Evolutionary conservation across 2,329 filamentous ascomycete species (phyloP), one percentile per base, ranked within the genome.

Genomic region (Macrophomina phaseolina): DNA sequence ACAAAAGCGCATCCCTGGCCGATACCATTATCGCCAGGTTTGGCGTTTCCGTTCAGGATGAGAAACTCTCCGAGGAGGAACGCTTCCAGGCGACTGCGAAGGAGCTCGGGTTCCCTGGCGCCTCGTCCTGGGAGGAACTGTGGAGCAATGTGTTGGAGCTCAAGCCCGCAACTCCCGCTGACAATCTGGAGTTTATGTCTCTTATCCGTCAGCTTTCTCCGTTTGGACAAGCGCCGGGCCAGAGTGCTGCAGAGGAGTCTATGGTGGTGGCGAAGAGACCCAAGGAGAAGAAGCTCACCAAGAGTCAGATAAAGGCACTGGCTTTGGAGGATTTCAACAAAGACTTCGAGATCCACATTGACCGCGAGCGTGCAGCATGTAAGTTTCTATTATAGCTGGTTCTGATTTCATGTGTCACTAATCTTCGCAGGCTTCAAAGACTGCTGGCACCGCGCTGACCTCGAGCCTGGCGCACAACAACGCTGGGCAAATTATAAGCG

Each of bases 381-480:
- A 72, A 66, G 71, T 67, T 3, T 1, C n/a, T 12, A 46, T 8
- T 34, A 3, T 12, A 8, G 7, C 2, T 45, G 7, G 12, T 45
- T 45, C 1, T 45, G 8, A 2, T 2, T 1, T 4, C 4, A 3
- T 11, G 5, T 18, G n/a, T 11, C 16, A 16, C 53, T 62, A 23
- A 66, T 28, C 8, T 14, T 28, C 46, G 4, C 30, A 78, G 73
- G 73, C 7, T 81, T 82, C 71, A 81, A 84, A 61, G 73, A 82
- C 55, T 73, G 75, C 34, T 84, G 81, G 74, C 82, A 84, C 66
- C 73, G 76, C 5, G 81, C 76, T 5, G 82, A 84, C 53, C 69
- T 82, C 1, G 79, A 81, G 56, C 78, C 80, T 0, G 74, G 78
- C 3, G 77, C 78, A 0, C 75, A 77, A 32, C 72, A 75, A 51